Base-by-base conservation (phyloP, 2,329 filamentous ascomycete genomes). In the Neophaeococcomyces aloes region DNA sequence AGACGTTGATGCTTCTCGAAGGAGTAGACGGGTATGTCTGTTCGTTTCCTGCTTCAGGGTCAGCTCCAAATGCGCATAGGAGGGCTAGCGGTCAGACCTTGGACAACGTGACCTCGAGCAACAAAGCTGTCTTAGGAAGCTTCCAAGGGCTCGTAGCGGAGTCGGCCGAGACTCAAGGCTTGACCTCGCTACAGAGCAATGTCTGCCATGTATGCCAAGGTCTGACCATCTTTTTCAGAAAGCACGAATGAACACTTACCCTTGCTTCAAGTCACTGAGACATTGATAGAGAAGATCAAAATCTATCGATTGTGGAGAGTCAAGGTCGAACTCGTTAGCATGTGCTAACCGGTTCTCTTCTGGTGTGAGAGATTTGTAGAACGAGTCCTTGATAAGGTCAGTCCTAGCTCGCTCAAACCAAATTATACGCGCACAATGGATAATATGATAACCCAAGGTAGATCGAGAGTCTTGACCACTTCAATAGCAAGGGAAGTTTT, bases 371-470 rank as follows among this genome's bases (percentile, higher is more conserved):
- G 81, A 83, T 66, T 95, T 96, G 68, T 98, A 98, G 65, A 94
- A 98, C 10, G 89, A 95, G 65, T 98, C 91, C 86, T 94, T 56
- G 49, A 44, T 29, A 45, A 23, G 23, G 18, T 40, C 38, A 40
- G 38, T 14, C 8, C 35, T 13, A 5, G 18, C 7, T 29, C 4
- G 15, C 3, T 30, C 27, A 30, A 32, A 25, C 11, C 17, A 56
- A 30, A 42, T 44, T 18, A 29, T 15, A 45, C 46, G 59, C 68
- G 59, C 73, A 89, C 86, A 82, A 98, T 96, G 32, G 88, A 94
- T 56, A 98, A 66, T 64, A 98, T 95, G 38, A 95, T 88, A 49
- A 98, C 91, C 89, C 91, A 98, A 45, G 91, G 91, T 51, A 98
- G 69, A 65, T 91, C 94, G 56, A 98, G 69, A 57, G 84, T 81